Conservation (phyloP, 1,139 yeast genomes). For the Nakaseomyces glabratus region DNA sequence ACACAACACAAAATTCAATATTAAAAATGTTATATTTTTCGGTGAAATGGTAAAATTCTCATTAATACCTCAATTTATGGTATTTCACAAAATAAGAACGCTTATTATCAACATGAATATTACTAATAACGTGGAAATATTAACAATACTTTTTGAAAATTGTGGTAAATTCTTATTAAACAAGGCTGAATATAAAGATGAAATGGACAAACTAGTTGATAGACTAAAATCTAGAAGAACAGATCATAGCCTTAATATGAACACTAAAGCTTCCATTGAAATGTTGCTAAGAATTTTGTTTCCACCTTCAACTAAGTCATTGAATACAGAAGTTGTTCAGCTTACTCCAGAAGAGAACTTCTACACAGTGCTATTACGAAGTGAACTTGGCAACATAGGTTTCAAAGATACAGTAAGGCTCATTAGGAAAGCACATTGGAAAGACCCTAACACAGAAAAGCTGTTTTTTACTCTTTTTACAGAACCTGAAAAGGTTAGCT, state of each 20-base stretch:
- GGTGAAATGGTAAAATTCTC: conserved; percentile 72
- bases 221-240: conserved; percentile 45
- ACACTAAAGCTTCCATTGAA: conserved; percentile 52
- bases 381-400: conserved; percentile 41
- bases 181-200: conserved; percentile 49
- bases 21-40: conserved; percentile 53
- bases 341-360: conserved; percentile 41
- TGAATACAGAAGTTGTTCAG: conserved; percentile 21
- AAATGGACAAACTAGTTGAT: conserved; percentile 57
- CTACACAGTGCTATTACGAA: conserved; percentile 41
- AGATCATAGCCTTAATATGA: conserved; percentile 43
- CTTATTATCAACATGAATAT: conserved; percentile 47
- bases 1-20: conserved; percentile 43
- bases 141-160: conserved; percentile 60
- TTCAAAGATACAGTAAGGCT: conserved; percentile 34
- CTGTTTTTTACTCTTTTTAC: conserved; percentile 47
- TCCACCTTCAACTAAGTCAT: conserved; percentile 43
- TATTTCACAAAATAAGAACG: conserved; percentile 61
- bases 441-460: conserved; percentile 34
- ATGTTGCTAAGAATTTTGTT: conserved; percentile 51
- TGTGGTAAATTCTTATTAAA: conserved; percentile 62
- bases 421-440: conserved; percentile 42
- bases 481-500: conserved; percentile 53
- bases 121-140: conserved; percentile 53
- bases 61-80: conserved; percentile 59